Conservation (phyloP, 805 yeast genomes). For the Saccharomycopsis selenospora region DNA sequence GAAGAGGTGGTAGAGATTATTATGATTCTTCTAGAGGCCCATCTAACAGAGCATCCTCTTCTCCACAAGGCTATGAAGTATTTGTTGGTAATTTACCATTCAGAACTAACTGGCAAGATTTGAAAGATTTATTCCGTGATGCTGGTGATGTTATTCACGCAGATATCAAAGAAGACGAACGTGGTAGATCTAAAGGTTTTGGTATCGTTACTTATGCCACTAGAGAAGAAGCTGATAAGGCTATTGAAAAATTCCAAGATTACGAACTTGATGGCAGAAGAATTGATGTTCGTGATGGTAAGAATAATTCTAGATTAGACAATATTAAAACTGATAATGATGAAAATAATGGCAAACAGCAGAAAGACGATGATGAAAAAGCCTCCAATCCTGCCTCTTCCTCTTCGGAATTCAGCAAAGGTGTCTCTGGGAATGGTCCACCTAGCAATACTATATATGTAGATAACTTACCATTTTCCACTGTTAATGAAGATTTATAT, state of each 20-base stretch:
- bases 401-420: conserved; percentile 53
- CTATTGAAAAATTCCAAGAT: conserved; percentile 64
- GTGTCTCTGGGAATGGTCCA: conserved; percentile 55
- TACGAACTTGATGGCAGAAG: conserved; percentile 66
- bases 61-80: conserved; percentile 48
- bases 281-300: conserved; percentile 76
- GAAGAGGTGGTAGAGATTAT: conserved; percentile 14
- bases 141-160: conserved; percentile 79
- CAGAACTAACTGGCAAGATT: conserved; percentile 73
- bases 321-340: conserved; percentile 13
- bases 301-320: conserved; percentile 26
- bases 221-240: conserved; percentile 61
- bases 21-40: conserved; percentile 2
- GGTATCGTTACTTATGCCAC: conserved; percentile 72
- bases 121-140: conserved; percentile 75
- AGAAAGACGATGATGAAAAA: conserved; percentile 12
- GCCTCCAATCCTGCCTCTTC: conserved; percentile 17
- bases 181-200: conserved; percentile 78
- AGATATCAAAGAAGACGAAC: conserved; percentile 57
- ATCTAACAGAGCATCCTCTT: conserved; percentile 17
- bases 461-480: conserved; percentile 79
- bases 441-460: conserved; percentile 59
- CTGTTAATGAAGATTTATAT: conserved; percentile 75
- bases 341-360: conserved; percentile 14
- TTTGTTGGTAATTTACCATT: conserved; percentile 80